Evolutionary conservation across 2,329 filamentous ascomycete genomes (phyloP), one percentile per base, ranked within the genome.

Genomic region (Ascocoryne sarcoides): DNA sequence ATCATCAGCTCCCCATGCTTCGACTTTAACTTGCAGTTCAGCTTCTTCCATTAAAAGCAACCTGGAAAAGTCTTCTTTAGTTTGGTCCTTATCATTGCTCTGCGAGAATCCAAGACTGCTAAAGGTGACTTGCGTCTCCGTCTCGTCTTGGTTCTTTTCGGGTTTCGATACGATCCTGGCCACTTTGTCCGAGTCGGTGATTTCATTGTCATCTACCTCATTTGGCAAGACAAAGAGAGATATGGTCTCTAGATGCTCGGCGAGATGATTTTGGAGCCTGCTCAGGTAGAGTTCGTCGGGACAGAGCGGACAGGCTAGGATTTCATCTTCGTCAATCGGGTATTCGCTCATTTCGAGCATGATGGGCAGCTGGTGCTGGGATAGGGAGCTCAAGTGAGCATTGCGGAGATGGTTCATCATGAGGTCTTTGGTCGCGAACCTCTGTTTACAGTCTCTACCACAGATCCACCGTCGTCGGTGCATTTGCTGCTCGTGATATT

Each of bases 401-500:
- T 4, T 14, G 14, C 9, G 5, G 10, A 36, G 5, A 20, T 36
- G 33, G 5, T 9, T 36, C 15, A 21, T 36, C 33, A 36, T 36
- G 16, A 21, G 17, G 12, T 21, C 26, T 14, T 21, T 36, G 10
- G 34, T 26, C 5, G 12, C 5, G 16, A 36, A 26, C 16, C 9
- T 36, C 17, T 23, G n/a, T 4, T 36, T 4, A 3, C 19, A 36
- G 34, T 21, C 23, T 3, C 19, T 26, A 5, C 12, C 34, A 28
- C 34, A 36, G n/a, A 36, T 36, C 34, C 34, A 36, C 16, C 28
- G 34, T 28, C 34, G 34, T 3, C 34, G 34, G 28, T 36, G 34
- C 19, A 36, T 36, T 23, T 36, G 34, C 12, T 19, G 23, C 28
- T 36, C 34, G 16, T 36, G 34, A 36, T 36, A 36, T 2, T 26